Base-by-base conservation (phyloP, 148 eudicot species). In the Vaccinium vitisidaea region DNA sequence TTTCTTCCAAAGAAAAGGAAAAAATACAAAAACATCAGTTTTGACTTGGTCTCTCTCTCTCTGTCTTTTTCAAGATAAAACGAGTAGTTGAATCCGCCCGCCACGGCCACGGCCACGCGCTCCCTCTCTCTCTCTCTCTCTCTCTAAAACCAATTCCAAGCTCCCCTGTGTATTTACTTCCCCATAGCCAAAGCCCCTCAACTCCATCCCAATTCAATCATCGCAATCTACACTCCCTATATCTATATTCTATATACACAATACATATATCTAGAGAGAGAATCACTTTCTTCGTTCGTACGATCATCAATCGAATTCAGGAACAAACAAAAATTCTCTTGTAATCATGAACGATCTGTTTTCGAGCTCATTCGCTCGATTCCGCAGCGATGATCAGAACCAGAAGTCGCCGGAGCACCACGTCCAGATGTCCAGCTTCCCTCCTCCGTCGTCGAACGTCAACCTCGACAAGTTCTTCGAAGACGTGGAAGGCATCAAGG, bases 391-490 rank as follows among this genome's bases (percentile, higher is more conserved):
- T 6, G 88, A 32, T 32, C 36, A 32, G 36, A 32, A 32, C 36
- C 36, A 59, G 43, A 67, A 71, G 59, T 4, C 84, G 9, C 53
- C 88, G 10, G 75, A 77, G 0, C 56, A 59, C 58, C 23, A 65
- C 13, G 84, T 90, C 21, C 88, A 90, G 82, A 87, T 88, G 92
- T 55, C 89, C 13, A 70, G 65, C 65, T 18, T 67, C 15, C 73
- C 73, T 2, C 15, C 73, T 14, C 73, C 15, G 14, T 52, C 86
- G 30, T 27, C 49, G 67, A 84, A 84, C 4, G 93, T 86, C 3
- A 91, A 95, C 84, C 94, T 95, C 46, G 98, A 96, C 84, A 88
- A 87, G 76, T 96, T 96, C 89, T 94, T 93, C 88, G 83, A 85
- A 19, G 99, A 94, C 32, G 98, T 94, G 0, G 99, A 92, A 23